A percentile compares a stretch with the other conserved stretches of the same genome.
Evolutionary conservation across 495 filamentous ascomycete species (phyloP).

Genomic region (Lasiosphaeris hirsuta): DNA sequence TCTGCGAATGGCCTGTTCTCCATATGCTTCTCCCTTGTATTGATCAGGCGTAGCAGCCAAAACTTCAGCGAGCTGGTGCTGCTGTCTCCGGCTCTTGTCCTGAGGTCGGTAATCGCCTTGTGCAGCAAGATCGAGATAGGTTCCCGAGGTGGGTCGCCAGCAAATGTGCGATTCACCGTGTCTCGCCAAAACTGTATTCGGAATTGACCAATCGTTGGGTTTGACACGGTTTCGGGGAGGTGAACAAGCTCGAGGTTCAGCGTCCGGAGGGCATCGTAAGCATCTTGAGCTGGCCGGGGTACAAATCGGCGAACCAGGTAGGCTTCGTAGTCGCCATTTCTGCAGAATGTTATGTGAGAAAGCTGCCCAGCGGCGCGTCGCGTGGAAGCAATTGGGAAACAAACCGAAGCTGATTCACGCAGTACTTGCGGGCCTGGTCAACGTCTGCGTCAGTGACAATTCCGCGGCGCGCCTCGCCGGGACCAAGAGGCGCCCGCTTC

Average conservation of each 20-base stretch:
- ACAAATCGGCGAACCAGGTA: conserved; percentile 83
- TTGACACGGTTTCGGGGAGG: conserved; percentile 83
- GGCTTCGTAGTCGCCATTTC: conserved; percentile 71
- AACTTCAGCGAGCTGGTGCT: conserved; percentile 64
- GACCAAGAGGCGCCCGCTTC: conserved; percentile 12
- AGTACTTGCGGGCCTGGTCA: conserved; percentile 47
- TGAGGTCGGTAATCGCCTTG: conserved; percentile 61
- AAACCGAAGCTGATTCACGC: conserved; percentile 45
- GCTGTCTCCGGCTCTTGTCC: conserved; percentile 45
- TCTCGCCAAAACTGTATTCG: conserved; percentile 96
- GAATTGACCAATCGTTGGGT: conserved; percentile 73
- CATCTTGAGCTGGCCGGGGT: conserved; percentile 64
- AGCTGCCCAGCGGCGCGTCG: not conserved
- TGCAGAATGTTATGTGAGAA: conserved; percentile 8
- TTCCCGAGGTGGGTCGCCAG: conserved; percentile 74
- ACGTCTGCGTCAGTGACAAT: conserved; percentile 34
- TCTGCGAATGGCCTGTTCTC: conserved; percentile 76
- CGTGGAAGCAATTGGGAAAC: not conserved
- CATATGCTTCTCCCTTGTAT: conserved; percentile 75
- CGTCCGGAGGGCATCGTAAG: conserved; percentile 86
- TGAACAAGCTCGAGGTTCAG: conserved; percentile 88
- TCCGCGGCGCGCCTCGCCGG: conserved; percentile 12
- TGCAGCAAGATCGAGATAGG: conserved; percentile 84
- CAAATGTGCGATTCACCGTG: conserved; percentile 66
- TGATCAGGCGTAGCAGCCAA: conserved; percentile 77